Conservation (phyloP, 176 grass and related monocot genomes). For the Phoenix dactylifera region DNA sequence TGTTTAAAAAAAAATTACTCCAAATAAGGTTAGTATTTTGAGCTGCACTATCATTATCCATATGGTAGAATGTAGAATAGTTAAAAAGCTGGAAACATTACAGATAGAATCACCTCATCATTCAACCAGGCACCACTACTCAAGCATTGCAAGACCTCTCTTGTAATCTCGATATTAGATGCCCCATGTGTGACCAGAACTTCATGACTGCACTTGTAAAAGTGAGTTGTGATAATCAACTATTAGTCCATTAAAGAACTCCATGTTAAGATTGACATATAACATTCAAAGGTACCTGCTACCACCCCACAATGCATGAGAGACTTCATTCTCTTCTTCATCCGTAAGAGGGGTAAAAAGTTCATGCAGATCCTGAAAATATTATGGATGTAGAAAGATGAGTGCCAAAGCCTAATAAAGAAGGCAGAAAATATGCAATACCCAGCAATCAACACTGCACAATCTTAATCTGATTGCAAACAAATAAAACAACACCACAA, state of each 20-base stretch:
- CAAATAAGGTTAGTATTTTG: not conserved
- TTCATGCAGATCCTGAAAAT: conserved; percentile 36
- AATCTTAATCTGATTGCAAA: no score
- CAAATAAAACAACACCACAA: no score
- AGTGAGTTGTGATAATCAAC: not conserved
- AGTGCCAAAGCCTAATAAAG: not conserved
- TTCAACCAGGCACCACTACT: conserved; percentile 57
- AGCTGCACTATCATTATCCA: conserved; percentile 6
- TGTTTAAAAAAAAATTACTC: not conserved
- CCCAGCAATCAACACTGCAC: no score
- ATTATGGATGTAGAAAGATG: conserved; percentile 11
- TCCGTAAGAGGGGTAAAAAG: conserved; percentile 46
- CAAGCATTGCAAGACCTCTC: conserved; percentile 53
- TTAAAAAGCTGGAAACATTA: not conserved
- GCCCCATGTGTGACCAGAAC: conserved; percentile 39
- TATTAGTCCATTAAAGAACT: no score
- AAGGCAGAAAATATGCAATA: conserved; percentile 4
- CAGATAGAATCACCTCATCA: conserved; percentile 50
- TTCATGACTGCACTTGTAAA: conserved; percentile 28
- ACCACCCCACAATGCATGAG: conserved; percentile 29
- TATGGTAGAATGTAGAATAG: not conserved
- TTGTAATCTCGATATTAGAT: conserved; percentile 64
- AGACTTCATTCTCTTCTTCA: conserved; percentile 50
- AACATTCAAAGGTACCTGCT: conserved; percentile 22
- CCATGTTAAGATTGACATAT: not conserved